phyloP scores from a whole-genome alignment of 2,329 filamentous ascomycete genomes.

The Acrocalymma vagum region DNA sequence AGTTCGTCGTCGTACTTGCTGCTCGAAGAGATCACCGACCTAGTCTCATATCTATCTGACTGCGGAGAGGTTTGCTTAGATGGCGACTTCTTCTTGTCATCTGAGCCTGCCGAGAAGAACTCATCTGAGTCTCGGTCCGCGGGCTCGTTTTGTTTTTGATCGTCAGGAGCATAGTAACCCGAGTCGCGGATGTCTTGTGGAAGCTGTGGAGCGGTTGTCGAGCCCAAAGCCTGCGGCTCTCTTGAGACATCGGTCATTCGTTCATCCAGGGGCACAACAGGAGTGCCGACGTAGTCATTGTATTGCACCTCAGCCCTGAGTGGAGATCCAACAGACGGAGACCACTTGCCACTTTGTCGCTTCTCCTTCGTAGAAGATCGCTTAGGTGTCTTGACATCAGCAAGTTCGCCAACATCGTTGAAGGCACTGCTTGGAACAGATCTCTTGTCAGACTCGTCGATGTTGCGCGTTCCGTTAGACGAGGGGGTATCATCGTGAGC shows the following conservation, averaged over 20 bases:
- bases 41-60: slow-evolving; percentile 20
- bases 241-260: too few species aligned
- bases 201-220: slow-evolving; percentile 23
- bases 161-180: slow-evolving; percentile 44
- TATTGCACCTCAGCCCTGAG: slow-evolving; percentile 54
- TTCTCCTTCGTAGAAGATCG: slow-evolving; percentile 60
- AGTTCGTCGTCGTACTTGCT: slow-evolving; percentile 38
- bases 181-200: slow-evolving; percentile 35
- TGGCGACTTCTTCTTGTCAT: slow-evolving; percentile 37
- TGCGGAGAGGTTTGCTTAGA: slow-evolving; percentile 26
- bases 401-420: slow-evolving; percentile 42
- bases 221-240: too few species aligned
- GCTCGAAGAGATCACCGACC: slow-evolving; percentile 31
- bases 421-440: slow-evolving; percentile 42
- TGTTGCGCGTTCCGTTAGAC: slow-evolving; percentile 26
- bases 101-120: slow-evolving; percentile 42
- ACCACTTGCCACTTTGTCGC: slow-evolving; percentile 52
- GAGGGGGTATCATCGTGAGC: slow-evolving; percentile 14
- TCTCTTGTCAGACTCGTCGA: slow-evolving; percentile 21
- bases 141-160: slow-evolving; percentile 21
- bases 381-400: slow-evolving; percentile 51
- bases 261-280: slow-evolving; percentile 18
- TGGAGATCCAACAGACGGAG: slow-evolving; percentile 53
- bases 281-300: slow-evolving; percentile 51
- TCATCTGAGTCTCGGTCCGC: slow-evolving; percentile 43